phyloP scores from a whole-genome alignment of 805 yeast genomes.

The Suhomyces kilbournensis region DNA sequence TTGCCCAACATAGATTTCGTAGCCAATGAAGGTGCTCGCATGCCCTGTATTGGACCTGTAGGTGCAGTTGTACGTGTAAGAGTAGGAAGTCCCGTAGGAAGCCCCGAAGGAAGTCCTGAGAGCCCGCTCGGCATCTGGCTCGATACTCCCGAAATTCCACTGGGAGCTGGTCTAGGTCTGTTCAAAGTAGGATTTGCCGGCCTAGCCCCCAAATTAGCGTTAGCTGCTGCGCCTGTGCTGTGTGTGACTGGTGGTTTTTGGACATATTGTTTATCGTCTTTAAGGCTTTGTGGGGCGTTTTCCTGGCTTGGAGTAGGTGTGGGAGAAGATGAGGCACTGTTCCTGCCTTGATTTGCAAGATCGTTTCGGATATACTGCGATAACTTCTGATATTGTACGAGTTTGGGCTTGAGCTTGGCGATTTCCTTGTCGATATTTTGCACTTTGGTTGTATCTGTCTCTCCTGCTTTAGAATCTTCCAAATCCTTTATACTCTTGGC shows the following conservation, averaged over 20 bases:
- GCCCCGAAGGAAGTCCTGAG: background rate
- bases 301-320: background rate
- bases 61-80: slow-evolving; percentile 1
- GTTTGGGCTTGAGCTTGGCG: slow-evolving; percentile 14
- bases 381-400: slow-evolving; percentile 21
- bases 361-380: slow-evolving; percentile 21
- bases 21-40: slow-evolving; percentile 1
- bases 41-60: slow-evolving; percentile 1
- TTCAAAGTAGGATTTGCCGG: background rate
- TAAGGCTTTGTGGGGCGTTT: background rate
- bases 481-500: slow-evolving; percentile 19
- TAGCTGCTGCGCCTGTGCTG: background rate
- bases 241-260: too few relatives aligned
- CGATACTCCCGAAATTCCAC: background rate
- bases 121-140: background rate
- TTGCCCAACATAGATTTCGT: background rate
- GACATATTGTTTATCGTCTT: background rate
- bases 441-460: slow-evolving; percentile 5
- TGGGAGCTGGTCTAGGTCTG: background rate
- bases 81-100: background rate
- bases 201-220: background rate
- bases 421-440: slow-evolving; percentile 9
- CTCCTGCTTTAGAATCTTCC: slow-evolving; percentile 17
- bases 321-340: background rate
- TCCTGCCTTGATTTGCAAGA: slow-evolving; percentile 14